phyloP scores from a whole-genome alignment of 305 asterid species.

The Fraxinus ornus region DNA sequence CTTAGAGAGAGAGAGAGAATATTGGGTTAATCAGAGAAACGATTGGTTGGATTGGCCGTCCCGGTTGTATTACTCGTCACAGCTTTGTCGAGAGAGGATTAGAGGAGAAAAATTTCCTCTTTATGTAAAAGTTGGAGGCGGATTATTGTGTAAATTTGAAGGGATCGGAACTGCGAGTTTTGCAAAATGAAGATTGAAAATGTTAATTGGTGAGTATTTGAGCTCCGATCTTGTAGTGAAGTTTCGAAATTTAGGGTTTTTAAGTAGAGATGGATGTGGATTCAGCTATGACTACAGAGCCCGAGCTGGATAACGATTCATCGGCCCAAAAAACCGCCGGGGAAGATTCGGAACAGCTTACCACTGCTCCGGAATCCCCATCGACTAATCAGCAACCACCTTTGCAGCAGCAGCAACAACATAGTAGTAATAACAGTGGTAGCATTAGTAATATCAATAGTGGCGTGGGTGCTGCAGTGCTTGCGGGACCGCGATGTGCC shows the following conservation, averaged over 20 bases:
- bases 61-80: slow-evolving; percentile 24
- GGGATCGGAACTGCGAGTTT: slow-evolving; percentile 48
- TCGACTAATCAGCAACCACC: slow-evolving; percentile 40
- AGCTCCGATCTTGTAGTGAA: slow-evolving; percentile 60
- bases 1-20: background rate
- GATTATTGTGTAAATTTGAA: background rate
- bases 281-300: slow-evolving; percentile 71
- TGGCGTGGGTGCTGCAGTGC: slow-evolving; percentile 45
- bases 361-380: slow-evolving; percentile 44
- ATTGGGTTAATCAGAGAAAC: slow-evolving; percentile 33
- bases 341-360: slow-evolving; percentile 39
- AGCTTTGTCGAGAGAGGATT: slow-evolving; percentile 19
- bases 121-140: background rate
- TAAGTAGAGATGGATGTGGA: slow-evolving; percentile 71
- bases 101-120: background rate
- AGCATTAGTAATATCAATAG: slow-evolving; percentile 33
- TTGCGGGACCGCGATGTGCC: slow-evolving; percentile 86
- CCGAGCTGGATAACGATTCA: slow-evolving; percentile 62
- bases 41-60: slow-evolving; percentile 40
- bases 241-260: slow-evolving; percentile 53
- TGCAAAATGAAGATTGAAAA: slow-evolving; percentile 37
- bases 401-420: slow-evolving; percentile 36
- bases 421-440: slow-evolving; percentile 28
- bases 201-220: slow-evolving; percentile 45
- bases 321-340: background rate